Conservation (phyloP, 306 rosid species). For the Cucurbita argyrosperma region DNA sequence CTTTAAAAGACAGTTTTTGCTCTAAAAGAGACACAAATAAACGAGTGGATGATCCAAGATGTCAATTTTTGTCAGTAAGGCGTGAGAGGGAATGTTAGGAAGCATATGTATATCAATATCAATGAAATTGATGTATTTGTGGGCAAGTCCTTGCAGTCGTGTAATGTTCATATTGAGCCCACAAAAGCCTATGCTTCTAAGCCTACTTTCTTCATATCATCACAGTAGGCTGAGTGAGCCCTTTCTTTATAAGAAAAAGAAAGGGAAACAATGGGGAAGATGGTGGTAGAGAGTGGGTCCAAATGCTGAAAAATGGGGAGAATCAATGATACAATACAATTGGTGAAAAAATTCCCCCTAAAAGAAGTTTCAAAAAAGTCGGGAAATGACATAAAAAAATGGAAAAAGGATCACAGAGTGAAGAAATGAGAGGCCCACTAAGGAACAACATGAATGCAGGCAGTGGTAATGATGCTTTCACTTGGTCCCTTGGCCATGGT, state of each 20-base stretch:
- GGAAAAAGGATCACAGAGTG: slow-evolving; percentile 3
- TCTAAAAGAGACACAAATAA: not conserved
- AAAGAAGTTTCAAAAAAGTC: not conserved
- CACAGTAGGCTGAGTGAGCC: not conserved
- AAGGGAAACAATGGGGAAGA: slow-evolving; percentile 1
- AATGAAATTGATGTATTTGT: not conserved
- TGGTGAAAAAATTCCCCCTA: slow-evolving; percentile 25
- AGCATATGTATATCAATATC: not conserved
- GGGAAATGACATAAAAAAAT: not conserved
- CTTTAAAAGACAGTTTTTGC: not conserved
- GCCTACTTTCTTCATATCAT: not conserved
- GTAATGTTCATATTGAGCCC: not conserved
- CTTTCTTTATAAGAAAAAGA: not conserved
- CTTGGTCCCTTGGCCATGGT: slow-evolving; percentile 13
- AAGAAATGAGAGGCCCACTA: slow-evolving; percentile 30
- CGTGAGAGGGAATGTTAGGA: slow-evolving; percentile 58
- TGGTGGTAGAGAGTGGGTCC: slow-evolving; percentile 20
- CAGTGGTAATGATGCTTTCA: slow-evolving; percentile 41
- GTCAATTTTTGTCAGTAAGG: slow-evolving; percentile 65
- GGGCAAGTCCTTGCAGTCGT: not conserved
- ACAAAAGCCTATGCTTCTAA: not conserved
- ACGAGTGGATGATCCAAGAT: slow-evolving; percentile 43
- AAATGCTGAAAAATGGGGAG: slow-evolving; percentile 25
- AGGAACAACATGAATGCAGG: slow-evolving; percentile 48
- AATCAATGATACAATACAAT: slow-evolving; percentile 34